Evolutionary conservation across 139 green algal genomes (phyloP).

Genomic region (Mesotaenium endlicherianum): DNA sequence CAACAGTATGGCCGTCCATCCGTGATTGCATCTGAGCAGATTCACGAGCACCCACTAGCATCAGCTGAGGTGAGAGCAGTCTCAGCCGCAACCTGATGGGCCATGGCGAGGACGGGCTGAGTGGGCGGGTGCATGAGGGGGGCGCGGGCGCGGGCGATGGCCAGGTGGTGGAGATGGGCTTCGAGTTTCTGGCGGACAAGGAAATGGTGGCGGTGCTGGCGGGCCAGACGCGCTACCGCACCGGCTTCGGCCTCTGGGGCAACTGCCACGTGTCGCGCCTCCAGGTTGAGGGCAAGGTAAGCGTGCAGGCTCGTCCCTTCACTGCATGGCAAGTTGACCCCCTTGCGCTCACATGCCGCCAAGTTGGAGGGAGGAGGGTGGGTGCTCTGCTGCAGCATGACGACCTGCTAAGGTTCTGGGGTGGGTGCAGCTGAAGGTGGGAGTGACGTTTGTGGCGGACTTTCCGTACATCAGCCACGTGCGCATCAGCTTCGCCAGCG

Average conservation of each 20-base stretch:
- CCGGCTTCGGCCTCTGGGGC: conserved; percentile 1
- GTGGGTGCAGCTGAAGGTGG: neutral
- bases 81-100: no score
- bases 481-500: conserved; percentile 9
- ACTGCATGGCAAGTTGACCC: neutral
- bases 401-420: neutral
- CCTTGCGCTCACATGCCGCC: neutral
- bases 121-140: no score
- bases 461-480: conserved; percentile 14
- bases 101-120: no score
- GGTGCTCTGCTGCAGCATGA: no score
- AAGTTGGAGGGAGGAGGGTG: neutral
- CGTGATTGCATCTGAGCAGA: no score
- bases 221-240: neutral
- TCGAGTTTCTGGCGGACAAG: conserved; percentile 16
- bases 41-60: no score
- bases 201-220: conserved; percentile 21
- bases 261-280: conserved; percentile 4
- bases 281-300: conserved; percentile 40
- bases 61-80: no score
- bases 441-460: conserved; percentile 17
- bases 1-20: no score
- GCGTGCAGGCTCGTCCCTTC: neutral
- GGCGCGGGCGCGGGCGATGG: no score
- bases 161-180: conserved; percentile 33